Evolutionary conservation across 169 alveolate genomes (phyloP), one percentile per base, ranked within the genome.

Genomic region (Eimeria tenella): DNA sequence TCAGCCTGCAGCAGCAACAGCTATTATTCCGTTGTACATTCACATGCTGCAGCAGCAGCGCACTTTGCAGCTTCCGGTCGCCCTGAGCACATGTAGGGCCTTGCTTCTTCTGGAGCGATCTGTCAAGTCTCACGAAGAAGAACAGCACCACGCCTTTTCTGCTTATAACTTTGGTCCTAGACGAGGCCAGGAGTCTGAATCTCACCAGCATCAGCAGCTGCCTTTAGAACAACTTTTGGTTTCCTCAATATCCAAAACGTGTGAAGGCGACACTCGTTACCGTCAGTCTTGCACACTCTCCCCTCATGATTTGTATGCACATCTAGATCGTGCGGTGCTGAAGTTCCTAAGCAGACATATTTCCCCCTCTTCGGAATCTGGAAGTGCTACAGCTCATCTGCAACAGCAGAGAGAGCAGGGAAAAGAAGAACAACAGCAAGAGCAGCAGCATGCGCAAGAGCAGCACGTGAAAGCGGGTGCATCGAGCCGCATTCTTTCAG

Each of bases 31-130:
- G 23, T 25, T 58, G 58, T 58, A 23, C 49, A 56, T 82, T 25
- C 90, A 56, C 90, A 6, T 82, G 58, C 50, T 82, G 90, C 90
- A 82, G 58, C 90, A 58, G 90, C 90, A 82, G 50, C 74, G 56
- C 42, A 56, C 90, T 25, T 71, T 81, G 89, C 74, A 81, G 89
- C 63, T 31, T 31, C 73, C 5, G 89, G 74, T 53, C 21, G 89
- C 55, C 9, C 23, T 81, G 55, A 58, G 90, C 74, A 82, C 90
- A 9, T 82, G 23, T 25, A 82, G 58, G 58, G 75, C 74, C 19
- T 65, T 82, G 55, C 90, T 82, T 13, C 90, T 82, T 3, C 15
- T 19, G 21, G 90, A 82, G 50, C 9, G 68, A 53, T 42, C 49
- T 63, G 53, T 77, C 53, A 21, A 42, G 10, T 5, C 7, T 60